A percentile compares a stretch with the other conserved stretches of the same genome.
These are phyloP conservation scores for Blastobotrys proliferans DNA, from an alignment of 1,139 yeast genomes.

Conservation along the genomic window DNA sequence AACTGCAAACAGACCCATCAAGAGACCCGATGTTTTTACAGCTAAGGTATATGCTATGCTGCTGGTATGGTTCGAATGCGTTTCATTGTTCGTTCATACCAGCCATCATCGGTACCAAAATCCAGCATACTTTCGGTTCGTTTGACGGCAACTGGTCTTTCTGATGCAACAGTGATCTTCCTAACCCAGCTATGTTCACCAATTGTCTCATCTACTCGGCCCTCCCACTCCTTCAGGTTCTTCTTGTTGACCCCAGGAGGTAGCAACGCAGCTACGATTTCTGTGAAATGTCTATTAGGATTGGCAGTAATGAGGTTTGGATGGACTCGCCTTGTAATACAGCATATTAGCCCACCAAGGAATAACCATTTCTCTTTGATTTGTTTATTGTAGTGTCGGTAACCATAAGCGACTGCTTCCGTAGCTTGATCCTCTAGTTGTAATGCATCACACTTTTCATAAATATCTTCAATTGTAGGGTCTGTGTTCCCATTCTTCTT, in stretches of 20 bases:
- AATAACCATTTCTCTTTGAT: slow-evolving; percentile 38
- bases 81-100: slow-evolving; percentile 1
- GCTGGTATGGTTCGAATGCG: not conserved
- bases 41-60: slow-evolving; percentile 27
- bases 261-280: slow-evolving; percentile 11
- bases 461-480: slow-evolving; percentile 24
- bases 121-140: slow-evolving; percentile 10
- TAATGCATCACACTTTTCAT: slow-evolving; percentile 23
- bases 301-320: slow-evolving; percentile 24
- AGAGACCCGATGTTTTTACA: slow-evolving; percentile 42
- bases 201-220: slow-evolving; percentile 26
- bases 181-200: slow-evolving; percentile 37
- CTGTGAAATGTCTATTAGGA: slow-evolving; percentile 11
- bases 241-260: slow-evolving; percentile 12
- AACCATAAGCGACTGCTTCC: slow-evolving; percentile 33
- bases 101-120: slow-evolving; percentile 1
- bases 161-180: slow-evolving; percentile 27
- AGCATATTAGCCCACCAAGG: slow-evolving; percentile 33
- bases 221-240: slow-evolving; percentile 11
- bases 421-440: slow-evolving; percentile 24
- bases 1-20: slow-evolving; percentile 37
- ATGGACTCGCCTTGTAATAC: slow-evolving; percentile 31
- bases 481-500: slow-evolving; percentile 16
- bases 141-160: not conserved
- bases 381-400: slow-evolving; percentile 29